phyloP scores from a whole-genome alignment of 805 yeast species.

The Wickerhamomyces chambardii region DNA sequence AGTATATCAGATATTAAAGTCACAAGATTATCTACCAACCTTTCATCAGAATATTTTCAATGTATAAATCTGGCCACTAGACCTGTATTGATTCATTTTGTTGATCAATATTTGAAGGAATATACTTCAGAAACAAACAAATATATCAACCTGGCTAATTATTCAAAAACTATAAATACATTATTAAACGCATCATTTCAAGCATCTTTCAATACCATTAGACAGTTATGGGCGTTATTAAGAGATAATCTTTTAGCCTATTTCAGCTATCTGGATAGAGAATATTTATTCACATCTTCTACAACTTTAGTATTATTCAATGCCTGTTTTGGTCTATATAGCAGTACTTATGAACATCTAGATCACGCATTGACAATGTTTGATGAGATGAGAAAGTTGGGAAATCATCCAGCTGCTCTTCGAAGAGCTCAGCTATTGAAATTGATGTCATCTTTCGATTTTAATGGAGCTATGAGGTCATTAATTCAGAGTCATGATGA shows the following conservation, averaged over 20 bases:
- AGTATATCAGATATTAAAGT: constrained; percentile 38
- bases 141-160: constrained; percentile 56
- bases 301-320: constrained; percentile 66
- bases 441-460: constrained; percentile 56
- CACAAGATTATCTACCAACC: constrained; percentile 61
- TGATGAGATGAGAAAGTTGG: constrained; percentile 67
- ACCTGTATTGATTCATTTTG: constrained; percentile 69
- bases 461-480: constrained; percentile 53
- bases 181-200: constrained; percentile 70
- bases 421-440: constrained; percentile 65
- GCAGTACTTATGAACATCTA: constrained; percentile 59
- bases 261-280: constrained; percentile 84
- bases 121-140: constrained; percentile 34
- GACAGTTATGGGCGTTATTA: constrained; percentile 65
- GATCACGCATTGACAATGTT: constrained; percentile 66
- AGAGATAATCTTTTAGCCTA: constrained; percentile 76
- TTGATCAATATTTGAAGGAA: constrained; percentile 53
- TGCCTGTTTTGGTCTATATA: constrained; percentile 77
- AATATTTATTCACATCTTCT: constrained; percentile 68
- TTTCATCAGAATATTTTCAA: constrained; percentile 78
- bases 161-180: constrained; percentile 60
- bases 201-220: constrained; percentile 68
- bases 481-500: constrained; percentile 52
- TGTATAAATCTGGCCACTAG: constrained; percentile 75
- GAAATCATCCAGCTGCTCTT: constrained; percentile 74